A percentile compares a stretch with the other conserved stretches of the same genome.
These are phyloP conservation scores for Houttuynia cordata DNA, from an alignment of 164 flowering plant species.

Conservation along the genomic window DNA sequence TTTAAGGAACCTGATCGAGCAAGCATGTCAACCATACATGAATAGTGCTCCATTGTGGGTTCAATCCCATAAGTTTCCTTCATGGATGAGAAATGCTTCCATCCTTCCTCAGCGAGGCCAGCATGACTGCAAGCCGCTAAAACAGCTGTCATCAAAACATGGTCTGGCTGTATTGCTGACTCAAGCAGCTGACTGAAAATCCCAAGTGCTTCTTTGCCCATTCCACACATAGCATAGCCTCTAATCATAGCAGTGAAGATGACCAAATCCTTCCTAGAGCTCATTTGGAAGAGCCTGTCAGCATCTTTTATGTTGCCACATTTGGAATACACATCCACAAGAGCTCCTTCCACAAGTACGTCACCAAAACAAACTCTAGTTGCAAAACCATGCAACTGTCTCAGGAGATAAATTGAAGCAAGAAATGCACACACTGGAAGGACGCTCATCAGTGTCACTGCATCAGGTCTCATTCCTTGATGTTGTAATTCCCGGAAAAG, in stretches of 20 bases:
- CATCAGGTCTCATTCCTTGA: slow-evolving; percentile 55
- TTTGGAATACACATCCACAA: slow-evolving; percentile 62
- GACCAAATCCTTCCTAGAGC: slow-evolving; percentile 47
- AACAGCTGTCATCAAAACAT: slow-evolving; percentile 49
- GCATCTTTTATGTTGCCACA: slow-evolving; percentile 51
- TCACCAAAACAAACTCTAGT: slow-evolving; percentile 40
- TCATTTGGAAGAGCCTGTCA: slow-evolving; percentile 37
- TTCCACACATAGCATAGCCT: slow-evolving; percentile 79
- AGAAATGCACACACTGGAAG: slow-evolving; percentile 52
- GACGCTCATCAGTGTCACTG: slow-evolving; percentile 52
- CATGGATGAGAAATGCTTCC: slow-evolving; percentile 45
- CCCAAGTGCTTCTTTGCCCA: slow-evolving; percentile 56
- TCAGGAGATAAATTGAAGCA: slow-evolving; percentile 45
- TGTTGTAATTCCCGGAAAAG: slow-evolving; percentile 45
- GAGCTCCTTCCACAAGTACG: slow-evolving; percentile 39
- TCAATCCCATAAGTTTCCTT: slow-evolving; percentile 36
- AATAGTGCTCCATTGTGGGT: slow-evolving; percentile 78
- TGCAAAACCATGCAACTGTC: slow-evolving; percentile 61
- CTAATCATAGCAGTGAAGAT: slow-evolving; percentile 73
- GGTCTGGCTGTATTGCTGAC: slow-evolving; percentile 50
- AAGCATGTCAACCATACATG: slow-evolving; percentile 71
- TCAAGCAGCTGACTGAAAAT: slow-evolving; percentile 43
- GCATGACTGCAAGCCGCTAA: slow-evolving; percentile 79
- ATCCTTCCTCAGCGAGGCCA: slow-evolving; percentile 63
- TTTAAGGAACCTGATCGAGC: slow-evolving; percentile 51